phyloP scores from a whole-genome alignment of 495 filamentous ascomycete species.

The Penicillium pancosmium region DNA sequence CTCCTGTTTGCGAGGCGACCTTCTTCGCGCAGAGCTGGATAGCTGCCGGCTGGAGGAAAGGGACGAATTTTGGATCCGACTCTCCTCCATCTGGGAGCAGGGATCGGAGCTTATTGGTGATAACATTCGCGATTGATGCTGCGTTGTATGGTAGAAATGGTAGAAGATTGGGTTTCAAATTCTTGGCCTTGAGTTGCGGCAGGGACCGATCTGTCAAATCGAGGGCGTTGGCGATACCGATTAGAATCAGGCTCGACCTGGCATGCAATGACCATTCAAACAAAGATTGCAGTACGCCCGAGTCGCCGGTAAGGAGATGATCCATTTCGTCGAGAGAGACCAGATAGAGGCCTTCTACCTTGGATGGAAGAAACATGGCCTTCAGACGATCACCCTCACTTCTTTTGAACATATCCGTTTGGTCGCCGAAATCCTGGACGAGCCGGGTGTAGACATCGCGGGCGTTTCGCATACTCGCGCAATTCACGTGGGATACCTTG shows the following conservation, averaged over 20 bases:
- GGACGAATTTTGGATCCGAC: constrained; percentile 62
- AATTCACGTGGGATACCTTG: constrained; percentile 83
- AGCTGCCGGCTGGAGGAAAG: constrained; percentile 90
- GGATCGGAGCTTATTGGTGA: constrained; percentile 78
- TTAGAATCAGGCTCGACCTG: constrained; percentile 74
- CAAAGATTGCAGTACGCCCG: constrained; percentile 82
- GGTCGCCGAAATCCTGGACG: constrained; percentile 63
- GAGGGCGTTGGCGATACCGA: constrained; percentile 96
- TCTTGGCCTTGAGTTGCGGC: constrained; percentile 88
- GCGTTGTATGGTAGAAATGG: constrained; percentile 94
- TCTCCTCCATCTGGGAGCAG: constrained; percentile 58
- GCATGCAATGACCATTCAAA: constrained; percentile 90
- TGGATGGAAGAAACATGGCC: constrained; percentile 64
- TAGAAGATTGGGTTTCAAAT: constrained; percentile 84
- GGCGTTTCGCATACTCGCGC: constrained; percentile 88
- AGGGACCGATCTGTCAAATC: constrained; percentile 95
- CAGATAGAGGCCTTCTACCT: constrained; percentile 61
- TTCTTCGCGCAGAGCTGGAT: constrained; percentile 94
- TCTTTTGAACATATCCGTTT: constrained; percentile 58
- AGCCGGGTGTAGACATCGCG: constrained; percentile 80
- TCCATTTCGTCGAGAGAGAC: constrained; percentile 95
- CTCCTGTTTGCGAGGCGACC: constrained; percentile 88
- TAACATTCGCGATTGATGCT: constrained; percentile 82
- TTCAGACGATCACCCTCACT: constrained; percentile 60
- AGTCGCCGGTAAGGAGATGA: constrained; percentile 82